A percentile compares a stretch with the other conserved stretches of the same genome.
Evolutionary conservation across 2,329 filamentous ascomycete species (phyloP).

Genomic region (Colletotrichum sp.): DNA sequence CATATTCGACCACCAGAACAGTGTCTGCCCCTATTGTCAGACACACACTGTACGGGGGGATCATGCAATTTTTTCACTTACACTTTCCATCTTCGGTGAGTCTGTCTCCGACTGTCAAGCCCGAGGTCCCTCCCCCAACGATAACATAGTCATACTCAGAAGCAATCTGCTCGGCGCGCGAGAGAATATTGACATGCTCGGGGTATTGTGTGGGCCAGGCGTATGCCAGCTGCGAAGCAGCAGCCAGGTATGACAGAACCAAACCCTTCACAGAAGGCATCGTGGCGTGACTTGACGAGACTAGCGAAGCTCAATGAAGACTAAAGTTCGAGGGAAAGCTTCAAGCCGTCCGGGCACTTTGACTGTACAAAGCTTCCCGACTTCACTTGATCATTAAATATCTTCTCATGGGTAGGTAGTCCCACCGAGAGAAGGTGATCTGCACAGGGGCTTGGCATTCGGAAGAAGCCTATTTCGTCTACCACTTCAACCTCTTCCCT

Average conservation of each 20-base stretch:
- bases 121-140: conserved; percentile 48
- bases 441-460: neutral
- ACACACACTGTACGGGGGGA: neutral
- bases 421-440: neutral
- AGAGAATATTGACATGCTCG: conserved; percentile 10
- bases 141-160: conserved; percentile 36
- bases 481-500: neutral
- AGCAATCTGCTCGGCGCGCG: conserved; percentile 5
- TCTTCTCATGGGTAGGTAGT: neutral
- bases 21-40: conserved; percentile 27
- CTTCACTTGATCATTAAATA: neutral
- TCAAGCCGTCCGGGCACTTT: neutral
- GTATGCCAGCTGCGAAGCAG: neutral
- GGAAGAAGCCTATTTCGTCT: neutral
- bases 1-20: conserved; percentile 20
- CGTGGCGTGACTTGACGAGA: neutral
- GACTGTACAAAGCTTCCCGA: neutral
- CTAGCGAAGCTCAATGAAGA: neutral
- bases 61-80: neutral
- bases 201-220: conserved; percentile 11
- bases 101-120: conserved; percentile 42
- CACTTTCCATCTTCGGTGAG: conserved; percentile 41
- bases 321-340: neutral
- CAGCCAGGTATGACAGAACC: neutral
- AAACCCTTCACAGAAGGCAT: conserved; percentile 8